Evolutionary conservation across 169 alveolate genomes (phyloP).

Genomic region (Cryptosporidium felis): DNA sequence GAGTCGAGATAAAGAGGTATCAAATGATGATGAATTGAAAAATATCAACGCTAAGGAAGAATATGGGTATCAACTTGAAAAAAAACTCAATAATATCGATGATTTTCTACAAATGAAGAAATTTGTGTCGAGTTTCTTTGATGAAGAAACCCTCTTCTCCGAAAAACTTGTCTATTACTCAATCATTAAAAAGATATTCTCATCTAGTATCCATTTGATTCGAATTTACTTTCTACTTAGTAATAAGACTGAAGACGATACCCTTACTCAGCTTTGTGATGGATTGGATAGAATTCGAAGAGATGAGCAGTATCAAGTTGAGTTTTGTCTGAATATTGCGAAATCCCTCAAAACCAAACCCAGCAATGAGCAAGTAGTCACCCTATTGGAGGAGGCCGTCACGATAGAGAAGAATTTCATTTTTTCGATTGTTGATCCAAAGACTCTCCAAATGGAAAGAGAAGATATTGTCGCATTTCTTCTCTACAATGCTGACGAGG

Average conservation of each 20-base stretch:
- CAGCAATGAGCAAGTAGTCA: conserved; percentile 74
- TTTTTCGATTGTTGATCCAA: conserved; percentile 72
- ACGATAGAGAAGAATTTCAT: conserved; percentile 75
- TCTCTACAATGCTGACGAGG: conserved; percentile 74
- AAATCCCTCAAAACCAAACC: conserved; percentile 76
- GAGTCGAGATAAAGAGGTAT: too few species aligned
- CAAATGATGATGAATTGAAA: neutral
- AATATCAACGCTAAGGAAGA: neutral
- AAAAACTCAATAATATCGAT: conserved; percentile 1
- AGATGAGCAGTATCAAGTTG: conserved; percentile 77
- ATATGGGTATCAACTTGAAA: neutral
- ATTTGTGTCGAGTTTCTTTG: neutral
- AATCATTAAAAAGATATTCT: conserved; percentile 49
- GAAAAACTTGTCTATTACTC: conserved; percentile 39
- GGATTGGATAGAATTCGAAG: conserved; percentile 77
- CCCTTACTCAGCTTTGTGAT: conserved; percentile 69
- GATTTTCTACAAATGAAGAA: conserved; percentile 26
- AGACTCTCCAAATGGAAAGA: conserved; percentile 72
- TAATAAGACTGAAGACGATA: neutral
- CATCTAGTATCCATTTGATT: conserved; percentile 22
- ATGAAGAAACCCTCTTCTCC: conserved; percentile 13
- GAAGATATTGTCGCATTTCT: conserved; percentile 75
- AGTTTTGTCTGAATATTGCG: conserved; percentile 77
- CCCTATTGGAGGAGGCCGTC: conserved; percentile 73
- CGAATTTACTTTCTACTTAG: neutral